Base-by-base conservation (phyloP, 2,329 filamentous ascomycete genomes). In the Graphilbum ipis-grandicollis region DNA sequence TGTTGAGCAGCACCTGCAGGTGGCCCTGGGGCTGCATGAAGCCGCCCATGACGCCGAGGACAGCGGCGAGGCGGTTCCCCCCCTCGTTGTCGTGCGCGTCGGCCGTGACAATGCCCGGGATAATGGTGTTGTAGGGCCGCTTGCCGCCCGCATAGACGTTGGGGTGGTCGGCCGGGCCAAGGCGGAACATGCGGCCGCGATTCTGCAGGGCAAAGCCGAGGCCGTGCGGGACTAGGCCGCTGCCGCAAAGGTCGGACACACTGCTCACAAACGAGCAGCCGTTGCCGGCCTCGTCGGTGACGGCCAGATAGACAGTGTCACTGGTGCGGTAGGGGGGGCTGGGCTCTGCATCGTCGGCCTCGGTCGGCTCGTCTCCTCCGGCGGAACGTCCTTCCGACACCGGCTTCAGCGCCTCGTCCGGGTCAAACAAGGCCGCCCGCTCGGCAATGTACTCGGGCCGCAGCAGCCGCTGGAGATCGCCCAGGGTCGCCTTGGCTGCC, bases 11-110 rank as follows among this genome's bases (percentile, higher is more conserved):
- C 0, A 94, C 85, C 54, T 96, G 88, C 0, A 94, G 76, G 42
- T 94, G 88, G 13, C 86, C 88, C 54, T 94, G 88, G 0, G 88
- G 88, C 56, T 96, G 88, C 80, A 94, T 96, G 55, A 90, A 93
- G 1, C 84, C 86, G 25, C 88, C 88, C 88, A 96, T 94, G 42
- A 94, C 85, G 31, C 88, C 88, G 47, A 44, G 35, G 19, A 44
- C 38, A 5, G 41, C 25, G 32, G 37, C 32, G 5, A 86, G 37
- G 2, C 21, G n/a, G 15, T 23, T 22, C 3, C 19, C 1, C 6
- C 19, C 3, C 17, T n/a, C 1, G 2, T 26, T 15, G 1, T 6
- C 17, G 4, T 13, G 17, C 1, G 1, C 23, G 3, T 6, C 21
- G 4, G 21, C 21, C 0, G 88, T 94, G 15, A 86, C 71, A 56